phyloP scores from a whole-genome alignment of 768 basidiomycete species.

The Podaxis carcinomalis region DNA sequence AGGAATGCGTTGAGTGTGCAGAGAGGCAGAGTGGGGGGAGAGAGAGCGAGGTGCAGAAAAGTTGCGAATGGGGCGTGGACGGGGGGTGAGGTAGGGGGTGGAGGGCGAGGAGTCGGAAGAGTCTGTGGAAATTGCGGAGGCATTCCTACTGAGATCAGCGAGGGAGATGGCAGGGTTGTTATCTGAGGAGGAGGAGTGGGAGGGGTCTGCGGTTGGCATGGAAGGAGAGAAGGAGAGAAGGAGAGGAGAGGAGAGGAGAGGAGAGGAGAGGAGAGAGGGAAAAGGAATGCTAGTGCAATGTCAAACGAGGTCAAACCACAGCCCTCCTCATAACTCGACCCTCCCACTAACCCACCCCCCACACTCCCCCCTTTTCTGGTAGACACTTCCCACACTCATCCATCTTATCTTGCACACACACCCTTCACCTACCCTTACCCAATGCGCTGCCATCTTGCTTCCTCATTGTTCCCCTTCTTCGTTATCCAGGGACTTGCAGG shows the following conservation, averaged over 20 bases:
- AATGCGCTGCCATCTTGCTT: too few relatives aligned
- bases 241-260: too few relatives aligned
- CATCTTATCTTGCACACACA: neutral
- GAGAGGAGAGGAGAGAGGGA: too few relatives aligned
- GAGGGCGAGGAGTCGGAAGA: constrained; percentile 48
- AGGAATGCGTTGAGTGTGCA: constrained; percentile 39
- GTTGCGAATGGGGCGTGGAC: constrained; percentile 53
- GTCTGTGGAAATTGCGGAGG: constrained; percentile 71
- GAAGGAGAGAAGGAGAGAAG: too few relatives aligned
- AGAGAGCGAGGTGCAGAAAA: constrained; percentile 62
- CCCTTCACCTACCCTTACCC: too few relatives aligned
- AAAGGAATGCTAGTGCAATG: neutral
- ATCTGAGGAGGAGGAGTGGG: neutral
- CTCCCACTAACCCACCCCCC: neutral
- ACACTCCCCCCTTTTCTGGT: neutral
- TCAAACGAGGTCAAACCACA: neutral
- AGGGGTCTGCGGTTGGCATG: neutral
- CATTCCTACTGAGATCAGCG: constrained; percentile 69
- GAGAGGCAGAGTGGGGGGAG: constrained; percentile 10
- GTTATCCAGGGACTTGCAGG: neutral
- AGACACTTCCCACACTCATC: neutral
- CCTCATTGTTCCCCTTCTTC: neutral
- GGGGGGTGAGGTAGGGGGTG: constrained; percentile 37
- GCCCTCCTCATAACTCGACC: neutral
- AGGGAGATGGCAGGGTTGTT: constrained; percentile 21